phyloP scores from a whole-genome alignment of 2,329 filamentous ascomycete genomes.

The Ambrosiella cleistominuta region DNA sequence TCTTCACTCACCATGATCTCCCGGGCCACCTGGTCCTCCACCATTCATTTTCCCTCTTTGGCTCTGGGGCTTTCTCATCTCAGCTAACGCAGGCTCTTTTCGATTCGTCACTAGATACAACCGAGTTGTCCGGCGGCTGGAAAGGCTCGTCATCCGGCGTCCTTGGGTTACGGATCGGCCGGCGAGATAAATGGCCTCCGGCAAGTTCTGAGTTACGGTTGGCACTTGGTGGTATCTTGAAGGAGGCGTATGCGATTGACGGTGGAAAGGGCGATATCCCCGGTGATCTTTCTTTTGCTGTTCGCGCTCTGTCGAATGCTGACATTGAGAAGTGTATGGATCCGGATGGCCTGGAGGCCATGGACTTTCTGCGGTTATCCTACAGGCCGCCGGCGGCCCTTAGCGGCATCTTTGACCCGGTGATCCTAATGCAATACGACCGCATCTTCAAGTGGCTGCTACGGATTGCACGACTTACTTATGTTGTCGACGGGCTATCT shows the following conservation, averaged over 20 bases:
- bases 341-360: constrained; percentile 61
- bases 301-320: constrained; percentile 59
- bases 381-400: constrained; percentile 63
- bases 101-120: constrained; percentile 61
- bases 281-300: constrained; percentile 61
- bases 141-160: constrained; percentile 42
- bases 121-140: constrained; percentile 37
- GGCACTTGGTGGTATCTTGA: constrained; percentile 68
- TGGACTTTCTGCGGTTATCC: constrained; percentile 82
- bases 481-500: constrained; percentile 50
- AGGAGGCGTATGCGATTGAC: constrained; percentile 45
- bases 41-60: constrained; percentile 64
- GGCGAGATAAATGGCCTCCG: constrained; percentile 74
- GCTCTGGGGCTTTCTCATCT: constrained; percentile 68
- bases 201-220: constrained; percentile 85
- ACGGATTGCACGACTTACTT: constrained; percentile 60
- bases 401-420: constrained; percentile 52
- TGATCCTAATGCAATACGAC: constrained; percentile 64
- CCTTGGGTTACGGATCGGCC: constrained; percentile 72
- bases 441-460: constrained; percentile 65
- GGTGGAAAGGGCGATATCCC: constrained; percentile 30
- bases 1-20: constrained; percentile 60
- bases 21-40: constrained; percentile 57
- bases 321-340: constrained; percentile 76
- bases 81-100: constrained; percentile 71